These are phyloP conservation scores for Chaetomidium leptoderma DNA, from an alignment of 495 filamentous ascomycete species.

Conservation along the genomic window DNA sequence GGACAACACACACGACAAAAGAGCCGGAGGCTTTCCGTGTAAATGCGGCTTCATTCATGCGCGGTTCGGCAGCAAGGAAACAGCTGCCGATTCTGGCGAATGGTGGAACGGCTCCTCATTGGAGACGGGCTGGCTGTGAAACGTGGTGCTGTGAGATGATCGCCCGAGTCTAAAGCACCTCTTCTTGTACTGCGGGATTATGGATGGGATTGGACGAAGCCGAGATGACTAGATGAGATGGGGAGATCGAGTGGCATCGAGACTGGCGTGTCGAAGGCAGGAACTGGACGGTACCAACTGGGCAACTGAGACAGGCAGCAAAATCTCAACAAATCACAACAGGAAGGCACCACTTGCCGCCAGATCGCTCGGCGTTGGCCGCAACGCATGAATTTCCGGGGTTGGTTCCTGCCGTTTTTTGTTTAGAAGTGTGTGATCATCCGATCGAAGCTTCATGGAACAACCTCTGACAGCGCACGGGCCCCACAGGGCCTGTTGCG, in stretches of 20 bases:
- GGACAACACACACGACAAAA: neutral
- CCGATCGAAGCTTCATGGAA: slow-evolving; percentile 30
- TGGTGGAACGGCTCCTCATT: neutral
- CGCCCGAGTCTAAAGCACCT: neutral
- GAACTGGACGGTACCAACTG: neutral
- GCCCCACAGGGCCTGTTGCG: neutral
- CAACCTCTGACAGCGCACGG: slow-evolving; percentile 26
- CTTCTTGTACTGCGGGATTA: neutral
- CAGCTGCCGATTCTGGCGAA: neutral
- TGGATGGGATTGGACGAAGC: neutral
- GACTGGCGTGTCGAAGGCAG: neutral
- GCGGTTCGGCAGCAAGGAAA: neutral
- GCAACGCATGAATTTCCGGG: slow-evolving; percentile 2
- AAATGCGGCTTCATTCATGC: slow-evolving; percentile 12
- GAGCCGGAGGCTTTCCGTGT: slow-evolving; percentile 7
- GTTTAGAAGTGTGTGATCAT: slow-evolving; percentile 27
- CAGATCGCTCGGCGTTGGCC: slow-evolving; percentile 6
- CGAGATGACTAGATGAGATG: neutral
- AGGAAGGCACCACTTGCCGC: neutral
- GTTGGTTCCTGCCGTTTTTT: slow-evolving; percentile 1
- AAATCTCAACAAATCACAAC: neutral
- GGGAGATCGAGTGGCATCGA: no score
- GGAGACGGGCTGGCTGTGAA: slow-evolving; percentile 8
- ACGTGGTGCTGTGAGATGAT: neutral
- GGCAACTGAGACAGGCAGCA: neutral